These are phyloP conservation scores for Dictyostelium firmibasis DNA, from an alignment of 78 protist genomes.

Conservation along the genomic window DNA sequence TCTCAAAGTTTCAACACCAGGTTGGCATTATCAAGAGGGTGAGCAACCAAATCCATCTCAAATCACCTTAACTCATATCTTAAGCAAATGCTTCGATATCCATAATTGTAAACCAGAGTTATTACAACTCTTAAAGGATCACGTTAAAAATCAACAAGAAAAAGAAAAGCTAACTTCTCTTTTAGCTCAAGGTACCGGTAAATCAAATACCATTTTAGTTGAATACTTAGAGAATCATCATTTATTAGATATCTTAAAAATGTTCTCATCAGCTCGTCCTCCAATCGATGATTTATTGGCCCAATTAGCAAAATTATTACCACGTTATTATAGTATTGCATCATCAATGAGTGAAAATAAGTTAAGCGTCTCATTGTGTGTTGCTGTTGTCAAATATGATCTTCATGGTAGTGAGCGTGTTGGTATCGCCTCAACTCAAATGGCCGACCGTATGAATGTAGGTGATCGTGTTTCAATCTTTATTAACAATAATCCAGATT, in stretches of 20 bases:
- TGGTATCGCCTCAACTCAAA: slow-evolving; percentile 63
- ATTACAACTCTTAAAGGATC: background rate
- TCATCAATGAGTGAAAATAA: slow-evolving; percentile 73
- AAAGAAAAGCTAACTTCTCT: background rate
- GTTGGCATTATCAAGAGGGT: slow-evolving; percentile 66
- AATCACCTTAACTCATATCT: slow-evolving; percentile 30
- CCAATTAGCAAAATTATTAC: slow-evolving; percentile 86
- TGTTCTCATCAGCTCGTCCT: slow-evolving; percentile 43
- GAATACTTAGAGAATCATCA: slow-evolving; percentile 22
- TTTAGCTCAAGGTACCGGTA: slow-evolving; percentile 23
- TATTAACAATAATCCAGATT: slow-evolving; percentile 74
- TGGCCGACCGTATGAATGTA: slow-evolving; percentile 40
- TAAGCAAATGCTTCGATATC: slow-evolving; percentile 57
- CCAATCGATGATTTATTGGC: slow-evolving; percentile 89
- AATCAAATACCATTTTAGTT: background rate
- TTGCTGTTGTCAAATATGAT: slow-evolving; percentile 71
- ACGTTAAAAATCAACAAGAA: background rate
- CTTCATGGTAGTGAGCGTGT: slow-evolving; percentile 36
- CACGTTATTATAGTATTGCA: slow-evolving; percentile 95
- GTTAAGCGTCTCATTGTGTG: slow-evolving; percentile 48
- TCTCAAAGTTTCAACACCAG: slow-evolving; percentile 24
- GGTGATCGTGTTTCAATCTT: slow-evolving; percentile 43
- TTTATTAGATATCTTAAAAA: slow-evolving; percentile 40
- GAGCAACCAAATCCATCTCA: slow-evolving; percentile 37
- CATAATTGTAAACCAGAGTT: slow-evolving; percentile 64